phyloP scores from a whole-genome alignment of 768 basidiomycete species.

The Boletus rufocinnamomeus region DNA sequence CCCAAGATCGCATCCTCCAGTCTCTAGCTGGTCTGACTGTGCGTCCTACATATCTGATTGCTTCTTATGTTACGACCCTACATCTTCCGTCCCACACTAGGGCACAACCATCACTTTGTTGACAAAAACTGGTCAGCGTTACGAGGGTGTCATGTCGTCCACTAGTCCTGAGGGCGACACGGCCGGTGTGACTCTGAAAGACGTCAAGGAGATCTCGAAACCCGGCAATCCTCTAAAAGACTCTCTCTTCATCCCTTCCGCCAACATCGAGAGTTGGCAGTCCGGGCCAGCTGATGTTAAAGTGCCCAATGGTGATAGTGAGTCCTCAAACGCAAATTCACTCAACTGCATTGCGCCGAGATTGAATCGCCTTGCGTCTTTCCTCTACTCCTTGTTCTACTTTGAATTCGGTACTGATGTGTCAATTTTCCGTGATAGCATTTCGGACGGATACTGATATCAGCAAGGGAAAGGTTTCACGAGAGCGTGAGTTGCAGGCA shows the following conservation, averaged over 20 bases:
- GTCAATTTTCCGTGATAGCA: constrained; percentile 41
- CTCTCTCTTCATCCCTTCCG: constrained; percentile 63
- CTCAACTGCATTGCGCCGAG: background rate
- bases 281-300: constrained; percentile 75
- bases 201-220: constrained; percentile 70
- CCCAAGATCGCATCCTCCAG: constrained; percentile 63
- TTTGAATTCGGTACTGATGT: constrained; percentile 16
- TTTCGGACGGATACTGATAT: constrained; percentile 87
- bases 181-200: constrained; percentile 71
- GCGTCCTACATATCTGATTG: constrained; percentile 35
- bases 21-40: constrained; percentile 72
- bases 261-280: constrained; percentile 72
- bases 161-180: constrained; percentile 67
- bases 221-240: constrained; percentile 74
- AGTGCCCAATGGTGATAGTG: constrained; percentile 70
- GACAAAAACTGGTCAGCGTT: constrained; percentile 70
- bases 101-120: constrained; percentile 78
- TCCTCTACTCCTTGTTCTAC: background rate
- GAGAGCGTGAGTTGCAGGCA: constrained; percentile 79
- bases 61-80: constrained; percentile 13
- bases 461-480: constrained; percentile 50
- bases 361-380: background rate
- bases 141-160: constrained; percentile 69
- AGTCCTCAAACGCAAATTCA: constrained; percentile 33
- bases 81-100: constrained; percentile 39